A percentile compares a stretch with the other conserved stretches of the same genome.
These are phyloP conservation scores for Pistacia integerrima DNA, from an alignment of 345 rosid genomes.

Conservation along the genomic window DNA sequence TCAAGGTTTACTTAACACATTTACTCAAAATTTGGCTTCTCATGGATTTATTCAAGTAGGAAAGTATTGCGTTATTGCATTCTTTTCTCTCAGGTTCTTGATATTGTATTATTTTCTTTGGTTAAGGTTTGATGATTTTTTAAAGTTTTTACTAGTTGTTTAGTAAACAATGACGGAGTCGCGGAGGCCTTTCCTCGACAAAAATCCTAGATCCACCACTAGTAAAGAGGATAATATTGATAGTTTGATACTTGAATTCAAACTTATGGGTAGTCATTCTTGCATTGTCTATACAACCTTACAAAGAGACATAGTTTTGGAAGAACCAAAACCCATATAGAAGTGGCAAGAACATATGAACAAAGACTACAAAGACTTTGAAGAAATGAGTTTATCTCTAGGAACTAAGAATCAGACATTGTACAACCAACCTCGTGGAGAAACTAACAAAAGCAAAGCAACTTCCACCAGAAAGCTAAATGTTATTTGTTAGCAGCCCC, in stretches of 20 bases:
- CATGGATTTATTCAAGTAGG: no score
- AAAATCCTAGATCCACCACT: no score
- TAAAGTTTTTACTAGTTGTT: no score
- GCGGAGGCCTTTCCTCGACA: no score
- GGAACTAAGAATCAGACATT: slow-evolving; percentile 11
- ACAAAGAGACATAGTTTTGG: slow-evolving; percentile 19
- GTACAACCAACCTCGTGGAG: slow-evolving; percentile 26
- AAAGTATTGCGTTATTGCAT: no score
- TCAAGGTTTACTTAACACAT: no score
- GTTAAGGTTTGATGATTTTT: no score
- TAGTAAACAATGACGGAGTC: no score
- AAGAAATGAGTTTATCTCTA: slow-evolving; percentile 15
- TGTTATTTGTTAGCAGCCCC: slow-evolving; percentile 34
- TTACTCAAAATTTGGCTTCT: no score
- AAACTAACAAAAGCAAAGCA: slow-evolving; percentile 7
- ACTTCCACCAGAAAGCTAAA: slow-evolving; percentile 13
- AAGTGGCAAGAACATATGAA: slow-evolving; percentile 22
- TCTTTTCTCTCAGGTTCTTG: no score
- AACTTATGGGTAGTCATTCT: slow-evolving; percentile 14
- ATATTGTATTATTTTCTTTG: no score
- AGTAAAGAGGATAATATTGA: neutral
- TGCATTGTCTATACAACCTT: slow-evolving; percentile 15
- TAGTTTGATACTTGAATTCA: slow-evolving; percentile 1
- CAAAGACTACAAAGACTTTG: slow-evolving; percentile 19
- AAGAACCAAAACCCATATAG: slow-evolving; percentile 26